phyloP scores from a whole-genome alignment of 305 asterid species.

The Solanum chacoense region DNA sequence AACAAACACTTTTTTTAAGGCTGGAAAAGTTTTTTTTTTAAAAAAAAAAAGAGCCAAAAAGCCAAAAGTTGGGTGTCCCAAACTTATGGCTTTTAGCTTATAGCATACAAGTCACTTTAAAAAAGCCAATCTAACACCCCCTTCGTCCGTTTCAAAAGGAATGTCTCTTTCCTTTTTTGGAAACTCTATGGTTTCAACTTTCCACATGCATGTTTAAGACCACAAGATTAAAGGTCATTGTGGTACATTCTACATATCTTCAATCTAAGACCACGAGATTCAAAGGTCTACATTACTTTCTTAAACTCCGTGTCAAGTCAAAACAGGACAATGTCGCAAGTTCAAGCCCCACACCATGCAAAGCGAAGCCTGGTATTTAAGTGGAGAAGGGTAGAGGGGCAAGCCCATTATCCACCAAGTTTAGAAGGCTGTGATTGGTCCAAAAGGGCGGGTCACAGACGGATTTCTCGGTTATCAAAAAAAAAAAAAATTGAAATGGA shows the following conservation, averaged over 20 bases:
- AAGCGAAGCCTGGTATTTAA: too few species aligned
- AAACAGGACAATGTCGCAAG: background rate
- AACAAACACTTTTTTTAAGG: background rate
- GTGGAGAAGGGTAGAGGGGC: too few species aligned
- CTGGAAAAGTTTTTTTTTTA: background rate
- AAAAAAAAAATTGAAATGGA: background rate
- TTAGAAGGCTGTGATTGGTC: too few species aligned
- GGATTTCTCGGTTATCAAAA: too few species aligned
- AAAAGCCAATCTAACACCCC: background rate
- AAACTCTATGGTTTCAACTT: background rate
- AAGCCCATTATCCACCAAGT: too few species aligned
- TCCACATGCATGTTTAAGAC: background rate
- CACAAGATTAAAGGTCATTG: background rate
- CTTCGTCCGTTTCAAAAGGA: background rate
- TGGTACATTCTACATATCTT: background rate
- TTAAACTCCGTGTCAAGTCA: background rate
- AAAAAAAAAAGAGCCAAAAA: background rate
- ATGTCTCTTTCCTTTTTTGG: background rate
- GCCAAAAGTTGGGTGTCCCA: background rate
- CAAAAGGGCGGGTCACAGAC: too few species aligned
- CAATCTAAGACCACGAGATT: background rate
- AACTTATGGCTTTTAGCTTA: background rate
- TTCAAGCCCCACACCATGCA: too few species aligned
- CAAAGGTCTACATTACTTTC: background rate
- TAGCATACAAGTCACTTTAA: background rate